Percentiles rank a stretch among this genome's conserved stretches.
Evolutionary conservation across 805 yeast species (phyloP).

Genomic region (Yarrowia sp.): DNA sequence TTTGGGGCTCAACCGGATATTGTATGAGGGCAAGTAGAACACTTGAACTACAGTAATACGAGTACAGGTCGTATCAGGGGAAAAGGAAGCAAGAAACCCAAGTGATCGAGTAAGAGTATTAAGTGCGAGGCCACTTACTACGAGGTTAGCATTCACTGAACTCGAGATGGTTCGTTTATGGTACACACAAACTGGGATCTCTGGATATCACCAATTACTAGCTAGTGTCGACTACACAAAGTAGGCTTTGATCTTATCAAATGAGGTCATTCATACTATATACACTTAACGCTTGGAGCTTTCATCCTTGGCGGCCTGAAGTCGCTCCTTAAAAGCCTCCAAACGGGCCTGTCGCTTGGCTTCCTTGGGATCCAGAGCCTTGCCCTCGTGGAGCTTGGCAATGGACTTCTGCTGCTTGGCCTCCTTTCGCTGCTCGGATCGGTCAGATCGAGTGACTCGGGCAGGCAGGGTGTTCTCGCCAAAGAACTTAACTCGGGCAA

Average conservation of each 20-base stretch:
- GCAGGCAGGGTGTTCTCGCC: constrained; percentile 40
- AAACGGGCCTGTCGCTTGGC: constrained; percentile 12
- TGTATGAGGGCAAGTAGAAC: too few species aligned
- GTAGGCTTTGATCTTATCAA: not conserved
- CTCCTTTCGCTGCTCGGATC: not conserved
- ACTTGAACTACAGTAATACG: too few species aligned
- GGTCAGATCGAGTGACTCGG: constrained; percentile 34
- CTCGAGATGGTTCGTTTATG: too few species aligned
- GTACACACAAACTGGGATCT: too few species aligned
- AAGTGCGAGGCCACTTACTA: too few species aligned
- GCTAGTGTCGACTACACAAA: too few species aligned
- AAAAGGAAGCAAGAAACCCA: too few species aligned
- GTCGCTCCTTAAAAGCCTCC: not conserved
- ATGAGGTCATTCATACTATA: constrained; percentile 9
- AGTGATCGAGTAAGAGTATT: too few species aligned
- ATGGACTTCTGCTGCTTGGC: constrained; percentile 20
- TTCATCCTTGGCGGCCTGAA: not conserved
- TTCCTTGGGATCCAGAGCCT: not conserved
- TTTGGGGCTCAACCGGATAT: too few species aligned
- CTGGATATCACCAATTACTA: too few species aligned
- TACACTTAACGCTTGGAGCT: not conserved
- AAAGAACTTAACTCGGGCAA: constrained; percentile 39
- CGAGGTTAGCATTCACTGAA: too few species aligned
- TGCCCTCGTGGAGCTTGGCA: not conserved
- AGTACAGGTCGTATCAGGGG: too few species aligned